These are phyloP conservation scores for Parsonsia alboflavescens DNA, from an alignment of 257 asterid genomes.

Conservation along the genomic window DNA sequence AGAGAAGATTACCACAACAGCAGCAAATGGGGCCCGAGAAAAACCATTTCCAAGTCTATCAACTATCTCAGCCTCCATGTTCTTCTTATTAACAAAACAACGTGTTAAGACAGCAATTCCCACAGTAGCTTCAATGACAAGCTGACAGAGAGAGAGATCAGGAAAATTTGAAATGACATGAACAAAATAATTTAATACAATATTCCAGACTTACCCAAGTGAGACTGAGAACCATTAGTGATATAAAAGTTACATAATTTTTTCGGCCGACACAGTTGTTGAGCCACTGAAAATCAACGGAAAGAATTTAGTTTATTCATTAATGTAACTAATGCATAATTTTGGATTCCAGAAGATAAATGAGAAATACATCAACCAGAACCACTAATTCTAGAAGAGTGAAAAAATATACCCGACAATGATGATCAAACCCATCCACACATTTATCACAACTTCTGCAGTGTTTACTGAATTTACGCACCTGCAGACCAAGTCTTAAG, in stretches of 20 bases:
- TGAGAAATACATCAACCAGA: conserved; percentile 13
- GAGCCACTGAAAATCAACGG: conserved; percentile 66
- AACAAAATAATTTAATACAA: conserved; percentile 1
- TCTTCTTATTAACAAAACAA: conserved; percentile 61
- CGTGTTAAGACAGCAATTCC: conserved; percentile 87
- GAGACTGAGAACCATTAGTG: conserved; percentile 82
- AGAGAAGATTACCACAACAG: conserved; percentile 79
- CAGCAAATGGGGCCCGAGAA: conserved; percentile 91
- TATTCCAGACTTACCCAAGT: conserved; percentile 69
- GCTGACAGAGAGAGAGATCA: conserved; percentile 44
- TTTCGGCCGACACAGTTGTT: conserved; percentile 95
- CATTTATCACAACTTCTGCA: conserved; percentile 99
- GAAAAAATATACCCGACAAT: conserved; percentile 73
- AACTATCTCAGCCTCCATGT: conserved; percentile 83
- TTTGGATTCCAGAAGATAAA: conserved; percentile 7
- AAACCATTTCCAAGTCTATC: conserved; percentile 94
- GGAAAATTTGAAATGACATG: neutral
- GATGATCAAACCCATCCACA: conserved; percentile 99
- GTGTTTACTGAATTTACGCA: conserved; percentile 92
- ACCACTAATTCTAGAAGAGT: neutral
- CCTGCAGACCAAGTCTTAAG: conserved; percentile 39
- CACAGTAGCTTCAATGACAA: conserved; percentile 75
- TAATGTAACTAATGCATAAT: conserved; percentile 3
- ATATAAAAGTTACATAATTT: conserved; percentile 74
- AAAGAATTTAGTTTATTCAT: conserved; percentile 30